Evolutionary conservation across 805 yeast genomes (phyloP).

Genomic region (Metschnikowia baotianmanensis): DNA sequence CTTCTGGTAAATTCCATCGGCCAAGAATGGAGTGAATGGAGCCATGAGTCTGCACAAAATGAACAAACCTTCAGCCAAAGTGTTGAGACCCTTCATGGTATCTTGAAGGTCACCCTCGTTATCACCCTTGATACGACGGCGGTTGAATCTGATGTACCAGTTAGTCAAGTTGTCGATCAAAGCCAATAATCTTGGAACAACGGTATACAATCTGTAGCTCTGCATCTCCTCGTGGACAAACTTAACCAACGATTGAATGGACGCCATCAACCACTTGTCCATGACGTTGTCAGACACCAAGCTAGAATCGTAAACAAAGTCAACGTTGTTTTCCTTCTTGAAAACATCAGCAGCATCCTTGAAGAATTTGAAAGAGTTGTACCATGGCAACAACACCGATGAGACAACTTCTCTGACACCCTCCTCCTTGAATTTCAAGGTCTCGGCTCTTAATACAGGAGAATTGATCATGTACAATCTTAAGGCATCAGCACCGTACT

Average conservation of each 20-base stretch:
- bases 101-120: constrained; percentile 77
- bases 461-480: constrained; percentile 95
- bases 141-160: constrained; percentile 98
- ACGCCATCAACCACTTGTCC: constrained; percentile 97
- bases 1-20: constrained; percentile 84
- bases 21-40: constrained; percentile 95
- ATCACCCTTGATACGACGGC: constrained; percentile 93
- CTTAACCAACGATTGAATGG: constrained; percentile 87
- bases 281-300: constrained; percentile 78
- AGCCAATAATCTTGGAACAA: constrained; percentile 85
- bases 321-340: constrained; percentile 68
- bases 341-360: constrained; percentile 88
- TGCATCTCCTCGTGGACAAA: constrained; percentile 88
- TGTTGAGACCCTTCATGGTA: constrained; percentile 82
- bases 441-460: constrained; percentile 95
- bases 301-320: constrained; percentile 68
- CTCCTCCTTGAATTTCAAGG: constrained; percentile 95
- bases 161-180: constrained; percentile 94
- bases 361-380: constrained; percentile 95
- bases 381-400: constrained; percentile 96
- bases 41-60: constrained; percentile 95
- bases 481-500: constrained; percentile 97
- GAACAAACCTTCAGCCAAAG: constrained; percentile 85
- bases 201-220: constrained; percentile 89
- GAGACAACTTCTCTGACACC: constrained; percentile 98